Percentiles rank a stretch among this genome's conserved stretches.
These are phyloP conservation scores for Debaryomyces subglobosus DNA, from an alignment of 1,139 yeast species.

Conservation along the genomic window DNA sequence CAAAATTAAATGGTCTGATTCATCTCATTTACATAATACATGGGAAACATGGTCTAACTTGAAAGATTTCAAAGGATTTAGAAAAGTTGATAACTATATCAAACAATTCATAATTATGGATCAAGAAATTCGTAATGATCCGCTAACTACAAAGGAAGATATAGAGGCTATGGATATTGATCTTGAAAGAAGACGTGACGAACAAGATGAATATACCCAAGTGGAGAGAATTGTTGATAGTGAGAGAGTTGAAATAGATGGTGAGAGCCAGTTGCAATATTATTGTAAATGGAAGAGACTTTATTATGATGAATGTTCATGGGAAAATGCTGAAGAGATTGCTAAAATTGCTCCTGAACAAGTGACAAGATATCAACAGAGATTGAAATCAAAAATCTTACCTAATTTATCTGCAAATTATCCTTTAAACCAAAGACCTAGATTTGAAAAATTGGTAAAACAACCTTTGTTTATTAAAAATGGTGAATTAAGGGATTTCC, in stretches of 20 bases:
- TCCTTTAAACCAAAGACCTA: conserved; percentile 72
- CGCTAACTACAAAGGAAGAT: conserved; percentile 84
- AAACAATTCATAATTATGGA: conserved; percentile 75
- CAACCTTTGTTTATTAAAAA: conserved; percentile 92
- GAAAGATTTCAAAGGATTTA: conserved; percentile 66
- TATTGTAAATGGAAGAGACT: conserved; percentile 92
- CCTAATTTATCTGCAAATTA: conserved; percentile 83
- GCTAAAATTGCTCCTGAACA: conserved; percentile 83
- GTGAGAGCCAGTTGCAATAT: conserved; percentile 72
- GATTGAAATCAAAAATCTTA: conserved; percentile 80
- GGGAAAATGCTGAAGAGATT: conserved; percentile 93
- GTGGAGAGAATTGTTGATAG: conserved; percentile 92
- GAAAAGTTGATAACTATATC: conserved; percentile 88
- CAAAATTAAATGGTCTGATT: conserved; percentile 83
- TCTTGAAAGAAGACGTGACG: conserved; percentile 80
- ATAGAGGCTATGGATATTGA: conserved; percentile 92
- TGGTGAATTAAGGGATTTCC: conserved; percentile 95
- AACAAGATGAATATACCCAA: conserved; percentile 76
- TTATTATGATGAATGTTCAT: conserved; percentile 93
- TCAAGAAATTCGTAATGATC: conserved; percentile 74
- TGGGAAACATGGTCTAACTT: conserved; percentile 80
- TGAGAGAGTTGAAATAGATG: conserved; percentile 67
- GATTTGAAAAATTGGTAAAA: conserved; percentile 79
- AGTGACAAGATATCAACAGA: conserved; percentile 79
- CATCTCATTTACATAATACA: conserved; percentile 91